phyloP scores from a whole-genome alignment of 2,329 filamentous ascomycete species.

The Colletotrichum lini region DNA sequence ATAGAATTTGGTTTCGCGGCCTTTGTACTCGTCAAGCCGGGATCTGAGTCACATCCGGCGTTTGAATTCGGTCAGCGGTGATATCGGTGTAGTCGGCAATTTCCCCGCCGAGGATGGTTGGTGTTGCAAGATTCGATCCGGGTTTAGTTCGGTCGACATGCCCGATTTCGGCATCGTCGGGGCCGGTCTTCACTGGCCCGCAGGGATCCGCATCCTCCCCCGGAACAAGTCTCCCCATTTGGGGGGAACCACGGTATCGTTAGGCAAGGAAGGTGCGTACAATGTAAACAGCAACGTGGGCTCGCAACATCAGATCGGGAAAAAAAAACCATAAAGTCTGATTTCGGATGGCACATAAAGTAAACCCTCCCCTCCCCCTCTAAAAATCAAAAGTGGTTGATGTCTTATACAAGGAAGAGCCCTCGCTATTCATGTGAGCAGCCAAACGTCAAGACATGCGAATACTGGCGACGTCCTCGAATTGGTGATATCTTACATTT shows the following conservation, averaged over 20 bases:
- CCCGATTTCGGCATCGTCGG: slow-evolving; percentile 14
- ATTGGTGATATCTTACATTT: slow-evolving; percentile 30
- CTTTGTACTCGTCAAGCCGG: slow-evolving; percentile 3
- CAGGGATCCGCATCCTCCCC: not conserved
- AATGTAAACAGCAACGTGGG: not conserved
- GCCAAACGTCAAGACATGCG: slow-evolving; percentile 1
- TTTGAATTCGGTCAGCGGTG: slow-evolving; percentile 11
- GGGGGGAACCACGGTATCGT: too few species aligned
- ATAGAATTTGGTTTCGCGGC: not conserved
- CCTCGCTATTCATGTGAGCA: slow-evolving; percentile 14
- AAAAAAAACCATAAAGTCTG: not conserved
- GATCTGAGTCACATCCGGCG: slow-evolving; percentile 15
- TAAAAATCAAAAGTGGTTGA: not conserved
- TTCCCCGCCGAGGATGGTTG: slow-evolving; percentile 2
- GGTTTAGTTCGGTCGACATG: slow-evolving; percentile 20
- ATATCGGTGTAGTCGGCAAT: too few species aligned
- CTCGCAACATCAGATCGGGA: not conserved
- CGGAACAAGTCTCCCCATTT: not conserved
- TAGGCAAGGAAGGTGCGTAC: too few species aligned
- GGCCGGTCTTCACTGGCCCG: not conserved
- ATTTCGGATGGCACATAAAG: slow-evolving; percentile 10
- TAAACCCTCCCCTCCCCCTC: not conserved
- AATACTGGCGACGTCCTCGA: not conserved
- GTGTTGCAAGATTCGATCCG: not conserved
- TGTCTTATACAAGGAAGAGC: slow-evolving; percentile 8